Evolutionary conservation across 805 yeast genomes (phyloP), one percentile per base, ranked within the genome.

Genomic region (Teunomyces gatunensis): DNA sequence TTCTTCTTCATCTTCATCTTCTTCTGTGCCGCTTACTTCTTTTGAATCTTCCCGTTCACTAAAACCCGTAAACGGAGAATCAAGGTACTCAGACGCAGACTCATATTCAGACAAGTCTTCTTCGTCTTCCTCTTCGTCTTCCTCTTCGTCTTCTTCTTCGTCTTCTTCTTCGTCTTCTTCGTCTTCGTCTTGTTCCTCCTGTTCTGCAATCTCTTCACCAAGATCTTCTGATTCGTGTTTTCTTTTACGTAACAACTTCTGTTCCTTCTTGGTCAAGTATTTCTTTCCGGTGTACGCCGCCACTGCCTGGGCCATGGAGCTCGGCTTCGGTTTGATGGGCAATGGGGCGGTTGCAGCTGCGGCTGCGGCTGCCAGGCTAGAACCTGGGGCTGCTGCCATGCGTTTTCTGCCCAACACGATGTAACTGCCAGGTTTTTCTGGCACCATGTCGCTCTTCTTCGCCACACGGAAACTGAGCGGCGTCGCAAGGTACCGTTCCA

Each of bases 381-480:
- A 39, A 20, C 27, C 7, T 25, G 29, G 21, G 12, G 20, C 33
- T 33, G 27, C 34, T 35, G 27, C 27, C 27, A 25, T 27, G 10
- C 42, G 35, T 29, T 46, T 45, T 23, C 43, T 47, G 25, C 57
- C 53, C 37, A 75, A 65, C 61, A 78, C 59, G 6, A 77, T 73
- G 64, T 83, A 85, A 51, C 72, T 67, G 3, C 78, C 63, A 1
- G 82, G 84, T 57, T 63, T 73, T 42, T 69, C 58, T 15, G 49
- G 58, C 15, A 73, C 58, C 11, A 71, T 70, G 17, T 71, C 67
- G 59, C 15, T 34, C 18, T 67, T 68, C 52, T 74, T 79, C 12
- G 88, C 90, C 3, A 81, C 72, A 46, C 77, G 81, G 64, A 88
- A 89, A 25, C 72, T 73, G 44, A 85, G 61, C 7, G 89, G 90